Percentiles rank a stretch among this genome's conserved stretches.
These are phyloP conservation scores for Hibiscus syriacus DNA, from an alignment of 345 rosid genomes.

Conservation along the genomic window DNA sequence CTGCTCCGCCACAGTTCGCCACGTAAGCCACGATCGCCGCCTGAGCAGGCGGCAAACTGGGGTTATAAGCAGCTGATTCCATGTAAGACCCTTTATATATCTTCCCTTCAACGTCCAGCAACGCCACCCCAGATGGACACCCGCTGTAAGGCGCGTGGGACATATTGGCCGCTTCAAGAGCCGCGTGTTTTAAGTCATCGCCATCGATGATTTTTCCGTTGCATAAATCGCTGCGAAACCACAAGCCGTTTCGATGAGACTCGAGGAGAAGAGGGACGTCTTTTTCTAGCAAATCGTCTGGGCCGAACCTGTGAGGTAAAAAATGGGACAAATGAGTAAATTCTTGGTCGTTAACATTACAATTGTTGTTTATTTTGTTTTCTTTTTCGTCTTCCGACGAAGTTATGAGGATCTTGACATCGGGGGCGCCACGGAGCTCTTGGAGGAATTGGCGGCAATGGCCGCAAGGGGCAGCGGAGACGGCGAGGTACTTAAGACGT, in stretches of 20 bases:
- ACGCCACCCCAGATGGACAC: conserved; percentile 83
- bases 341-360: conserved; percentile 7
- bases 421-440: conserved; percentile 67
- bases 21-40: conserved; percentile 80
- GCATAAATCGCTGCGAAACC: conserved; percentile 3
- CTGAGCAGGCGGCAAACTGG: conserved; percentile 86
- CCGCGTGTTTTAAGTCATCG: conserved; percentile 25
- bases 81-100: conserved; percentile 68
- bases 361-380: conserved; percentile 1
- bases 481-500: conserved; percentile 48
- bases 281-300: conserved; percentile 57
- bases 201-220: conserved; percentile 4
- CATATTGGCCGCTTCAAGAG: conserved; percentile 70
- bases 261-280: conserved; percentile 68
- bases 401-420: conserved; percentile 47
- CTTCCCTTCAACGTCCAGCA: conserved; percentile 73
- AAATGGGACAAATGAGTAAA: conserved; percentile 37
- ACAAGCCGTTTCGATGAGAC: conserved; percentile 41
- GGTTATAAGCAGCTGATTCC: conserved; percentile 95
- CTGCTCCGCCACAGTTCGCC: conserved; percentile 58
- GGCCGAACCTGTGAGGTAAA: conserved; percentile 82
- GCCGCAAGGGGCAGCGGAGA: conserved; percentile 95
- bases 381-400: conserved; percentile 4
- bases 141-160: conserved; percentile 87
- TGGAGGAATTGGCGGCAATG: conserved; percentile 98